Base-by-base conservation (phyloP, 495 filamentous ascomycete species). In the Trichoderma reesei region DNA sequence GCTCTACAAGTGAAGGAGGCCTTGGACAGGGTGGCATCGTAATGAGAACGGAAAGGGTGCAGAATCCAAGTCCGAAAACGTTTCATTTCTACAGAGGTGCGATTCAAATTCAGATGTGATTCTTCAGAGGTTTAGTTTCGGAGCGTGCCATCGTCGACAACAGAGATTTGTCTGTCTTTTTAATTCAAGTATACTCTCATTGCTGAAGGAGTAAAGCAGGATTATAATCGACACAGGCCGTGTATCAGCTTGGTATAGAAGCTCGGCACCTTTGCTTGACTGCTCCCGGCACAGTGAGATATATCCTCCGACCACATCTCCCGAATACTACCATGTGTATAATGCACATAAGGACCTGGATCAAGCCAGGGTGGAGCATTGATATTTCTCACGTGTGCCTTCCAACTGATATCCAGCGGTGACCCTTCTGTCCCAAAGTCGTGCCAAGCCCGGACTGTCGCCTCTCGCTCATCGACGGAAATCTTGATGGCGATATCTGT, bases 371-470 rank as follows among this genome's bases (percentile, higher is more conserved):
- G 5, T 48, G 5, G 6, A 10, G 3, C 7, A 18, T 48, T 18
- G 20, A n/a, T 18, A 48, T n/a, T n/a, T 48, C 3, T 18, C 44
- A 48, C 44, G 18, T 48, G 44, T n/a, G 44, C 44, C 44, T 48
- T 48, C 44, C 44, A 48, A 48, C 44, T 48, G 18, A 18, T 18
- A 48, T 48, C 44, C 16, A 48, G 13, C 18, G 44, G 44, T 48
- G 44, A 48, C 44, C 44, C 44, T 48, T 48, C 44, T 48, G 18
- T 48, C 14, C 44, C 44, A 48, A 48, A 48, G 44, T 48, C 44
- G 44, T 48, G 44, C 44, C 44, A 48, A n/a, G 44, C 44, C 44
- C 44, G 44, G 44, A 48, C 18, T 18, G 44, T 48, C 14, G 44
- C 44, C 44, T 48, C 16, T 48, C 44, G 44, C 44, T 48, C 44